Evolutionary conservation across 768 basidiomycete genomes (phyloP), one percentile per base, ranked within the genome.

Genomic region (Aureoboletus auriporus): DNA sequence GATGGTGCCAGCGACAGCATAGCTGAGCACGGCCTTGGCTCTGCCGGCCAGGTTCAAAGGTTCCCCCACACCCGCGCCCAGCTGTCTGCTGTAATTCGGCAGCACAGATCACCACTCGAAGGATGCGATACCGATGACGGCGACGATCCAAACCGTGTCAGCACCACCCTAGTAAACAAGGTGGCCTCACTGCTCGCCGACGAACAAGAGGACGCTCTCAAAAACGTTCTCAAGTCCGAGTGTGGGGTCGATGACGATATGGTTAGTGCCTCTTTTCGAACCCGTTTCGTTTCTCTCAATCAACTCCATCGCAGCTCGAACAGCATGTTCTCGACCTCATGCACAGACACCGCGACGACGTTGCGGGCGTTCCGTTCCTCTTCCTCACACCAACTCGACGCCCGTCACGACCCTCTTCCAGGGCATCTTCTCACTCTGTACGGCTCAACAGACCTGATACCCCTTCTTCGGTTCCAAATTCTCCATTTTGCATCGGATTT

Each of bases 301-400:
- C 47, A 39, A 45, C 38, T 51, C 50, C 58, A 51, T 51, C 43
- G 6, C 57, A 90, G 86, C 72, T 92, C 53, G 93, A 96, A 62
- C 88, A 93, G 58, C 81, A 84, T 63, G 89, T 93, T 50, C 74
- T 97, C 16, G 92, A 95, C 62, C 78, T 96, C 53, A 96, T 97
- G 94, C 94, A 97, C 71, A 87, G 89, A 69, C 89, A 93, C 66
- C 77, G 82, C 52, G 93, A 95, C 76, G 85, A 90, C 71, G 71
- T 86, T 35, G 82, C 84, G 11, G 86, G 86, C 16, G 84, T 89
- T 6, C 88, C 89, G 0, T 92, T 92, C 63, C 71, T 90, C 47
- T 89, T 86, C 69, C 73, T 92, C 42, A 91, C 87, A 5, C 86
- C 87, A 17, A 87, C 83, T 29, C 77, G 84, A 51, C 80, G 88